Conservation (phyloP, 2,329 filamentous ascomycete species). For the Cyclaneusma minus region DNA sequence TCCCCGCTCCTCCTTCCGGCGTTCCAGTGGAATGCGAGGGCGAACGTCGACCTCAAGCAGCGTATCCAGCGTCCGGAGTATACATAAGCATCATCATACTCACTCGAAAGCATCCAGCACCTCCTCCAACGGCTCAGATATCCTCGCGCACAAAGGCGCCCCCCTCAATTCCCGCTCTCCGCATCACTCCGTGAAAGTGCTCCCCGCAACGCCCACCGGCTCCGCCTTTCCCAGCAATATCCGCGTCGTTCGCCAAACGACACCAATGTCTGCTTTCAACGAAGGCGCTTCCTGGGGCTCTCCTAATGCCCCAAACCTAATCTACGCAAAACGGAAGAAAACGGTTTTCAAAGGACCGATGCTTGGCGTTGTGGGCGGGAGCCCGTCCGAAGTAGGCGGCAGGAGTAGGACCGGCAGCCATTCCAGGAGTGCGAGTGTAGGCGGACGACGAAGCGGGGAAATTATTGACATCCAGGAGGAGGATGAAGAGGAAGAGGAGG, state of each 20-base stretch:
- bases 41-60: constrained; percentile 94
- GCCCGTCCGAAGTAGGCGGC: constrained; percentile 5
- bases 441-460: constrained; percentile 54
- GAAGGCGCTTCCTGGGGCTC: constrained; percentile 39
- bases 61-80: constrained; percentile 80
- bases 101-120: constrained; percentile 93
- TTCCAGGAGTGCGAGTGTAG: constrained; percentile 44
- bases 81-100: constrained; percentile 72
- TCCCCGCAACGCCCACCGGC: constrained; percentile 72
- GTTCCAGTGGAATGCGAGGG: constrained; percentile 67
- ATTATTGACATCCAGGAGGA: constrained; percentile 55
- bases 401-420: constrained; percentile 19
- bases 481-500: constrained; percentile 30
- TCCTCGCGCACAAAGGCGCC: constrained; percentile 56
- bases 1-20: constrained; percentile 71
- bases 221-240: constrained; percentile 71
- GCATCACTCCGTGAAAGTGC: constrained; percentile 85
- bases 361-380: constrained; percentile 33
- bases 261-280: constrained; percentile 36
- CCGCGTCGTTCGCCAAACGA: constrained; percentile 54
- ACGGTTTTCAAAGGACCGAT: constrained; percentile 72
- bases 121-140: constrained; percentile 63
- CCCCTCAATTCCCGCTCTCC: constrained; percentile 55
- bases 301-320: constrained; percentile 45
- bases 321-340: constrained; percentile 71